phyloP scores from a whole-genome alignment of 192 early-diverging fungal species.

The Glomus cerebriforme region DNA sequence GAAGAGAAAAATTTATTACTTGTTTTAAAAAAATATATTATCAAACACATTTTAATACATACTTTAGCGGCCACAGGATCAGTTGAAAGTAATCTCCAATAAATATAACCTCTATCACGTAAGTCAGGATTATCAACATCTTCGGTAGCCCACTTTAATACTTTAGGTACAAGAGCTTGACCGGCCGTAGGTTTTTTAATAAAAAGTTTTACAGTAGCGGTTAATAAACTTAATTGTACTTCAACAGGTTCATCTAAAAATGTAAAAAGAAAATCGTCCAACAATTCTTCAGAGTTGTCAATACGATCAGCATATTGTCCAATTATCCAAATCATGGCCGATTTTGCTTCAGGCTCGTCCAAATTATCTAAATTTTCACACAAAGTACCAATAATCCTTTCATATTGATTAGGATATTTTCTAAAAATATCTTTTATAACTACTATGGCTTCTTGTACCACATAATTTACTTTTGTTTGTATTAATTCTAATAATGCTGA shows the following conservation, averaged over 20 bases:
- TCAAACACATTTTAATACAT: slow-evolving; percentile 4
- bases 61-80: slow-evolving; percentile 88
- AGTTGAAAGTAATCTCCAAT: slow-evolving; percentile 95
- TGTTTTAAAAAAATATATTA: slow-evolving; percentile 1
- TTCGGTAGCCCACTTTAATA: slow-evolving; percentile 94
- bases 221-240: slow-evolving; percentile 91
- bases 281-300: slow-evolving; percentile 90
- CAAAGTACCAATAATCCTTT: slow-evolving; percentile 86
- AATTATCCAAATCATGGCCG: slow-evolving; percentile 99
- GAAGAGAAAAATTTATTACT: not conserved
- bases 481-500: slow-evolving; percentile 86
- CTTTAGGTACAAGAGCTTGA: slow-evolving; percentile 90
- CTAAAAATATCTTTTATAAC: slow-evolving; percentile 99
- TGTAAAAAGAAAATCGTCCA: slow-evolving; percentile 84
- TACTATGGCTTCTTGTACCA: slow-evolving; percentile 97
- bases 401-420: slow-evolving; percentile 97
- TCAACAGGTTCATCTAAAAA: slow-evolving; percentile 90
- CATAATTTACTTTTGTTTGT: slow-evolving; percentile 97
- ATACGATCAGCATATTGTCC: slow-evolving; percentile 98
- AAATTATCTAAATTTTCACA: slow-evolving; percentile 96
- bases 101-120: slow-evolving; percentile 96
- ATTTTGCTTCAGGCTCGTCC: slow-evolving; percentile 97
- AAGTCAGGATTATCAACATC: slow-evolving; percentile 96
- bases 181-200: slow-evolving; percentile 89
- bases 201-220: slow-evolving; percentile 95